Conservation (phyloP, 805 yeast species). For the Kluyveromyces siamensis region DNA sequence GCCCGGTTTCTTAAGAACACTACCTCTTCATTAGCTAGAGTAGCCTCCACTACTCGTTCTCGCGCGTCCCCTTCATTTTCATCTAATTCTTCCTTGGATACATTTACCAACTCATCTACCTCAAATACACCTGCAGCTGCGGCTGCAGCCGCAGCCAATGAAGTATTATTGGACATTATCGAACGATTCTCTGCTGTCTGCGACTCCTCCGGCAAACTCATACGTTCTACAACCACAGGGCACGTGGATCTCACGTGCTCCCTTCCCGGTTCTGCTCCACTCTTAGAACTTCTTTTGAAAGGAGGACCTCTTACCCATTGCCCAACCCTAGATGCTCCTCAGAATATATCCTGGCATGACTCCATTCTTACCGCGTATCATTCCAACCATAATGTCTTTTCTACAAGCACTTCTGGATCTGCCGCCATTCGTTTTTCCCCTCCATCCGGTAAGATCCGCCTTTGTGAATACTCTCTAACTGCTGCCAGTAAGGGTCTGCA, state of each 20-base stretch:
- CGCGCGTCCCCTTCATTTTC: neutral
- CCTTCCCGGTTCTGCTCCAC: slow-evolving; percentile 65
- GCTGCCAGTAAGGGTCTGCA: slow-evolving; percentile 3
- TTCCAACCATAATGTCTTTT: neutral
- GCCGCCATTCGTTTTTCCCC: slow-evolving; percentile 71
- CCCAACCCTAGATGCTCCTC: neutral
- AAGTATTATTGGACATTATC: slow-evolving; percentile 72
- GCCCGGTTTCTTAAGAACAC: slow-evolving; percentile 30
- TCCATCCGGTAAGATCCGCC: slow-evolving; percentile 68
- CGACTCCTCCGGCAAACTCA: slow-evolving; percentile 8
- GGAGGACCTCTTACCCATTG: slow-evolving; percentile 26
- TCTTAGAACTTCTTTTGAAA: slow-evolving; percentile 44
- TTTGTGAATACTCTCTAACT: slow-evolving; percentile 53
- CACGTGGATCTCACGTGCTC: slow-evolving; percentile 52
- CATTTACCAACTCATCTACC: neutral
- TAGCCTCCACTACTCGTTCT: neutral
- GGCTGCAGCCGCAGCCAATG: slow-evolving; percentile 71
- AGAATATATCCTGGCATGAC: neutral
- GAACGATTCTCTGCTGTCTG: slow-evolving; percentile 56
- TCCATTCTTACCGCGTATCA: neutral
- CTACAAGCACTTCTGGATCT: slow-evolving; percentile 4
- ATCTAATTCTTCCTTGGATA: neutral
- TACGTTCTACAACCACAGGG: slow-evolving; percentile 46
- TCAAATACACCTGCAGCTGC: slow-evolving; percentile 45
- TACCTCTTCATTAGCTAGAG: slow-evolving; percentile 19